A percentile compares a stretch with the other conserved stretches of the same genome.
Conservation (phyloP, 2,329 filamentous ascomycete genomes). For the Verticillium longisporum region DNA sequence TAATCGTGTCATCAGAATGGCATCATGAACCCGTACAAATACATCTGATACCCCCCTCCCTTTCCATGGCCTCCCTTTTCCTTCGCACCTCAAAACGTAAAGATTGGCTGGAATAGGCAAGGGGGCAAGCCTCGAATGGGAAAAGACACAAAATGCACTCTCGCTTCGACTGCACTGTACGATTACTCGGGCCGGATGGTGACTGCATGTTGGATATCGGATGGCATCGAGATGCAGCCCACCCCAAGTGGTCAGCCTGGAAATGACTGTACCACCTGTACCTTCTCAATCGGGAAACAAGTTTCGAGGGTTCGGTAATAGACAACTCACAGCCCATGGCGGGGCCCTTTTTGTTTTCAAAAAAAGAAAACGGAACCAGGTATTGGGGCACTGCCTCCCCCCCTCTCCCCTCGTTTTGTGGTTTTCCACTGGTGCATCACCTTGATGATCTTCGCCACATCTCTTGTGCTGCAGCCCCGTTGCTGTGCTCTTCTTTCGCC, state of each 20-base stretch:
- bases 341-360: background rate
- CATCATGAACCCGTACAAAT: slow-evolving; percentile 99
- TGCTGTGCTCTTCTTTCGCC: background rate
- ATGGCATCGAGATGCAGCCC: too few species aligned
- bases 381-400: background rate
- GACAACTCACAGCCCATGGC: background rate
- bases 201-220: background rate
- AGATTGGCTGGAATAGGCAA: too few species aligned
- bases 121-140: too few species aligned
- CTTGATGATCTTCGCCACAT: background rate
- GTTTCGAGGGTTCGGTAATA: background rate
- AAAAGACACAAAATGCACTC: too few species aligned
- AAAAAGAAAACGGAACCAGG: background rate
- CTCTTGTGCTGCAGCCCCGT: background rate
- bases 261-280: too few species aligned
- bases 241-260: too few species aligned
- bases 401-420: background rate
- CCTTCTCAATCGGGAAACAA: background rate
- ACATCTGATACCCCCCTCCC: slow-evolving; percentile 67
- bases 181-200: background rate
- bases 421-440: too few species aligned
- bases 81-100: background rate
- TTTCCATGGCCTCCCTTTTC: too few species aligned
- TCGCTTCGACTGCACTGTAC: too few species aligned
- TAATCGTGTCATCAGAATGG: slow-evolving; percentile 58